These are phyloP conservation scores for Bertia moriformis DNA, from an alignment of 2,329 filamentous ascomycete species.

Conservation along the genomic window DNA sequence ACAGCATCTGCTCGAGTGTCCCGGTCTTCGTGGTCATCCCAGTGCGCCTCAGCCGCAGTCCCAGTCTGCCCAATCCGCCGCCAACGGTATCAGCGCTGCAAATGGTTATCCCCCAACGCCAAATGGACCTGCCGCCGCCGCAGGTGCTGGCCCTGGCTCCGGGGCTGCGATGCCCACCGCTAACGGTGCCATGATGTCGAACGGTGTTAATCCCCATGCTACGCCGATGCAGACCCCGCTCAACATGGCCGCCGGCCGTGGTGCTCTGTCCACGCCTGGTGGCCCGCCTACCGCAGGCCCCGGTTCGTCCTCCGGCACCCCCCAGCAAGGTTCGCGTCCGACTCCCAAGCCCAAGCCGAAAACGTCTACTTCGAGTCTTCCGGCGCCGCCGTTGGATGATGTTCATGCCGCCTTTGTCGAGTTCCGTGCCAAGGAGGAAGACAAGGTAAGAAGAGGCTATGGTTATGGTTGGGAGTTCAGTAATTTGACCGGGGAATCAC, in stretches of 20 bases:
- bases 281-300: neutral
- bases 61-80: slow-evolving; percentile 17
- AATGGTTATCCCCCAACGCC: slow-evolving; percentile 26
- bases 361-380: slow-evolving; percentile 17
- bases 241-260: slow-evolving; percentile 19
- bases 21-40: slow-evolving; percentile 26
- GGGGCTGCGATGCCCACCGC: slow-evolving; percentile 19
- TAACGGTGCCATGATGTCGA: slow-evolving; percentile 20
- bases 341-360: slow-evolving; percentile 8
- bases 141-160: slow-evolving; percentile 13
- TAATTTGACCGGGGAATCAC: slow-evolving; percentile 3
- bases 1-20: slow-evolving; percentile 32
- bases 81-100: slow-evolving; percentile 20
- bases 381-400: slow-evolving; percentile 28
- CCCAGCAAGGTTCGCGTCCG: slow-evolving; percentile 9
- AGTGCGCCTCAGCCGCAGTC: slow-evolving; percentile 20
- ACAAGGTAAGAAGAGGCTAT: slow-evolving; percentile 18
- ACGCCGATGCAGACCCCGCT: slow-evolving; percentile 24
- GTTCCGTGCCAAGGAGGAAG: slow-evolving; percentile 27
- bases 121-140: slow-evolving; percentile 15
- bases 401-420: slow-evolving; percentile 31
- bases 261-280: slow-evolving; percentile 12
- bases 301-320: slow-evolving; percentile 4
- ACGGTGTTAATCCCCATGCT: slow-evolving; percentile 24
- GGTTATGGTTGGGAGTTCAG: slow-evolving; percentile 5